Evolutionary conservation across 1,284 basidiomycete species (phyloP).

Genomic region (Ustilago bromivora): DNA sequence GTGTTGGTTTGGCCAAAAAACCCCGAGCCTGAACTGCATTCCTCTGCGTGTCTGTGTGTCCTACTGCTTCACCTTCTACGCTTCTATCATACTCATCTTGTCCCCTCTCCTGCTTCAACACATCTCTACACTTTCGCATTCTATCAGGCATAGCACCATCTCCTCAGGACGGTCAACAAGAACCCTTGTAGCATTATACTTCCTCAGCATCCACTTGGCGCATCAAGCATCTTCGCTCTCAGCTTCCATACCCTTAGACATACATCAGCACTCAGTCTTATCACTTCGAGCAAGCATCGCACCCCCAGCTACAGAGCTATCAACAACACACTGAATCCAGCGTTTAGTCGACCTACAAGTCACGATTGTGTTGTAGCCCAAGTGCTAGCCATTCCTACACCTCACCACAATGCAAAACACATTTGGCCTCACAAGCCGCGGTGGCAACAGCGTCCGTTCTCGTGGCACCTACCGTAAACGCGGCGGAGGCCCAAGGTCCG

Average conservation of each 20-base stretch:
- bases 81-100: conserved; percentile 7
- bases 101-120: neutral
- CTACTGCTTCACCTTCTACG: neutral
- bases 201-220: conserved; percentile 1
- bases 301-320: neutral
- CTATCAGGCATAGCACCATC: neutral
- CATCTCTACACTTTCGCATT: conserved; percentile 5
- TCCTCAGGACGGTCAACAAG: neutral
- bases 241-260: neutral
- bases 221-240: neutral
- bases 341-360: neutral
- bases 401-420: conserved; percentile 38
- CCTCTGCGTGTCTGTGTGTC: neutral
- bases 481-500: conserved; percentile 41
- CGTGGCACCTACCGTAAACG: conserved; percentile 51
- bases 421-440: conserved; percentile 51
- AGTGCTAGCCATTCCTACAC: neutral
- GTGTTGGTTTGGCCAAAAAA: conserved; percentile 19
- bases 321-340: neutral
- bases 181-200: neutral
- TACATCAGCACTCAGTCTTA: neutral
- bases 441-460: conserved; percentile 39
- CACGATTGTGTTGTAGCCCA: neutral
- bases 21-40: conserved; percentile 13
- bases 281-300: too few relatives aligned